Evolutionary conservation across 371 early-diverging fungal genomes (phyloP), one percentile per base, ranked within the genome.

Genomic region (Mortierella sp.): DNA sequence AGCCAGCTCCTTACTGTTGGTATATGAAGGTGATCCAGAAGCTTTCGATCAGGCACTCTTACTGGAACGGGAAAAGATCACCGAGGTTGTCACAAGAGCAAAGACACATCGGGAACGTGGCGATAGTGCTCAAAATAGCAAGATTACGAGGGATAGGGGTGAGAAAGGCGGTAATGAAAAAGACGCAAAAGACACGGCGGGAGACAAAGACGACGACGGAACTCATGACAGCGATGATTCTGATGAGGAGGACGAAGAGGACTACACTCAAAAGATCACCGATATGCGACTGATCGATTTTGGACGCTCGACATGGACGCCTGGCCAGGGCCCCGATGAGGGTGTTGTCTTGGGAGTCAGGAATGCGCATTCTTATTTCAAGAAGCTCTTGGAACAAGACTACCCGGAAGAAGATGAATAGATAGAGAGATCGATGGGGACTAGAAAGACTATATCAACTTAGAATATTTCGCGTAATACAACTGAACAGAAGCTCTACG

Each of bases 241-340:
- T 7, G 79, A 80, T 27, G 83, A 83, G 7, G 86, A 85, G 13
- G 85, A 81, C 0, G 84, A 84, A 19, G 83, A 83, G 16, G 66
- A 74, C 19, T 72, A 79, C 9, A 67, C 72, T 0, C 70, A 66
- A 34, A 74, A 80, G 67, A 62, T 68, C 42, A 79, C 71, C 0
- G 90, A 93, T 60, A 70, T 92, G 64, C 82, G 89, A 7, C 52
- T 89, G 30, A 92, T 94, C 54, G 94, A 94, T 71, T 93, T 93
- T 88, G 91, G 87, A 2, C 94, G 91, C 69, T 89, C 91, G 30
- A 72, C 78, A 18, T 93, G 90, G 89, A 58, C 61, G 2, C 79
- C 83, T 10, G 86, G 84, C n/a, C 61, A 70, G 54, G 87, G 87
- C 0, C 80, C 68, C 2, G 86, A 89, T 61, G 82, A 82, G 38